Percentiles rank a stretch among this genome's conserved stretches.
phyloP scores from a whole-genome alignment of 2,329 filamentous ascomycete genomes.

The Shiraia sp. region DNA sequence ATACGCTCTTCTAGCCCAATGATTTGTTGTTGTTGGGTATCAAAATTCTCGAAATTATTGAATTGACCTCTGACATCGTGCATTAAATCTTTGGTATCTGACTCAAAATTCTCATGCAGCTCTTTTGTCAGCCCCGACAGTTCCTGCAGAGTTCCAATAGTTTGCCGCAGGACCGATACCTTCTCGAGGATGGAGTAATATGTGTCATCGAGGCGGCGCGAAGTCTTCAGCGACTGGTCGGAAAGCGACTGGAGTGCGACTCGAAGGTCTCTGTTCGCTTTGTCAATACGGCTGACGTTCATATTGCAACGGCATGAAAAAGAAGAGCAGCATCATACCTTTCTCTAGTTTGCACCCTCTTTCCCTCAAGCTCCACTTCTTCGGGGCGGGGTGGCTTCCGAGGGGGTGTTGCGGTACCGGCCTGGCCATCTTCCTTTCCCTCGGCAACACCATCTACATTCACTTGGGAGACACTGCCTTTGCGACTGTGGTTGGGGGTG shows the following conservation, averaged over 20 bases:
- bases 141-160: slow-evolving; percentile 66
- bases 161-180: slow-evolving; percentile 65
- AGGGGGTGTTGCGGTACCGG: slow-evolving; percentile 17
- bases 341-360: slow-evolving; percentile 41
- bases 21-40: slow-evolving; percentile 67
- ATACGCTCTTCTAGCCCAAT: slow-evolving; percentile 65
- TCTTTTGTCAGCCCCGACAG: slow-evolving; percentile 65
- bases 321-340: slow-evolving; percentile 37
- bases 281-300: slow-evolving; percentile 9
- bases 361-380: slow-evolving; percentile 46
- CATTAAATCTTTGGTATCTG: slow-evolving; percentile 62
- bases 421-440: slow-evolving; percentile 10
- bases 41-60: slow-evolving; percentile 63
- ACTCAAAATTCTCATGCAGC: slow-evolving; percentile 62
- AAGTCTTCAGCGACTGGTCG: slow-evolving; percentile 64
- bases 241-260: slow-evolving; percentile 53
- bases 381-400: slow-evolving; percentile 40
- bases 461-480: slow-evolving; percentile 27
- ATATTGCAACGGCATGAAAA: not conserved
- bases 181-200: slow-evolving; percentile 76
- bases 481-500: slow-evolving; percentile 35
- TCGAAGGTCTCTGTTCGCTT: slow-evolving; percentile 42
- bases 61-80: slow-evolving; percentile 65
- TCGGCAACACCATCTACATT: slow-evolving; percentile 11
- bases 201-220: slow-evolving; percentile 69